Conservation (phyloP, 768 basidiomycete genomes). For the Trametes coccinea region DNA sequence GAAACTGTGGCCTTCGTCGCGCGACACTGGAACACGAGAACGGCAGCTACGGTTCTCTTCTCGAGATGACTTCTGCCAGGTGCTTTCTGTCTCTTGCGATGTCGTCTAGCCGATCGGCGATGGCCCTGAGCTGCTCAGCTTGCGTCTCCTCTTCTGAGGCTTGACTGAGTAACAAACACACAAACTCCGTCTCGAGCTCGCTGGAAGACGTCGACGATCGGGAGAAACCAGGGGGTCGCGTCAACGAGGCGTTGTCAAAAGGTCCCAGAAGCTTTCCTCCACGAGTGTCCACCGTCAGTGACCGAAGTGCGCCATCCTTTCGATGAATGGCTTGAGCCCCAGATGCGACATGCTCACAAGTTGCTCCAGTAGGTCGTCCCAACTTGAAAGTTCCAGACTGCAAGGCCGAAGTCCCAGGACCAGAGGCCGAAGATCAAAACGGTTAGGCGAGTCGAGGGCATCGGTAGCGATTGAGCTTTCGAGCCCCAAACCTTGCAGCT, state of each 20-base stretch:
- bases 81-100: conserved; percentile 13
- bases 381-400: not conserved
- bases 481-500: conserved; percentile 19
- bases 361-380: too few relatives aligned
- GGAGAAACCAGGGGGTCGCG: not conserved
- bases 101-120: conserved; percentile 13
- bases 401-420: not conserved
- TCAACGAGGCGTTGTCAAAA: not conserved
- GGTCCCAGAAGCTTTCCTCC: not conserved
- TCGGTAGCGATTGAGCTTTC: not conserved
- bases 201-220: not conserved
- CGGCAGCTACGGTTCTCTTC: not conserved
- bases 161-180: conserved; percentile 11
- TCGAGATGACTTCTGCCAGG: conserved; percentile 5
- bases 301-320: too few relatives aligned
- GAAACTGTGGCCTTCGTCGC: too few relatives aligned
- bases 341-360: too few relatives aligned
- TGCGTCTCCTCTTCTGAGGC: conserved; percentile 17
- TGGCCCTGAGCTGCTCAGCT: conserved; percentile 9
- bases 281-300: not conserved
- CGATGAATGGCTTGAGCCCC: too few relatives aligned
- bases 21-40: not conserved
- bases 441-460: not conserved
- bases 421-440: not conserved
- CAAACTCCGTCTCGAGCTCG: conserved; percentile 15